Evolutionary conservation across 75 land plant genomes (phyloP), one percentile per base, ranked within the genome.

Genomic region (Cupressus sempervirens): DNA sequence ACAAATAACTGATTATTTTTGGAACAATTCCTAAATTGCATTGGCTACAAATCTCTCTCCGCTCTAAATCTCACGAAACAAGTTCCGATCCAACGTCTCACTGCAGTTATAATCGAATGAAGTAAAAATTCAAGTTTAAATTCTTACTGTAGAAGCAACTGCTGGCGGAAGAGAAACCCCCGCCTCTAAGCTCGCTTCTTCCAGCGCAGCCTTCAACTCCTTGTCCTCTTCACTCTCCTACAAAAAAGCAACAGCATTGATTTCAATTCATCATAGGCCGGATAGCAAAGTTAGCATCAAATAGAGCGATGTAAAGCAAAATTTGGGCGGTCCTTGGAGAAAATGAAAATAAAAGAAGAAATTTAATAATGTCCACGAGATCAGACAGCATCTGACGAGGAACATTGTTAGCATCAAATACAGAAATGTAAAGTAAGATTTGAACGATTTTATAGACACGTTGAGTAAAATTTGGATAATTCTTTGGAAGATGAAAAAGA

Each of bases 191-290:
- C 87, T 84, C 2, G 91, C 87, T 48, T 89, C 91, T 84, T 89
- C 90, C 72, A 89, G 48, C 34, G 82, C 90, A 26, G 82, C 84
- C 36, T 65, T 88, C 83, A 89, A 77, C 83, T 89, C 90, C 56
- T 70, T 35, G 40, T 83, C 91, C 34, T 85, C 91, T 76, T 89
- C 91, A 52, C 87, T 85, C 20, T 85, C 90, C 91, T 89, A 85
- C 0, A 85, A 65, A 38, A 30, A 10, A 38, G n/a, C 3, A 43
- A 80, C 36, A 41, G 2, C 82, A 35, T 40, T 23, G 29, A 2
- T 80, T 34, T 40, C 29, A n/a, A 10, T 0, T 11, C 18, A 9
- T 6, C 38, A 38, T 35, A 18, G 11, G 0, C 46, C 11, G 30
- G 40, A 35, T 30, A 29, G 14, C 74, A 0, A 13, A 80, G 82